A percentile compares a stretch with the other conserved stretches of the same genome.
phyloP scores from a whole-genome alignment of 1,284 basidiomycete genomes.

The Chiua sp. region DNA sequence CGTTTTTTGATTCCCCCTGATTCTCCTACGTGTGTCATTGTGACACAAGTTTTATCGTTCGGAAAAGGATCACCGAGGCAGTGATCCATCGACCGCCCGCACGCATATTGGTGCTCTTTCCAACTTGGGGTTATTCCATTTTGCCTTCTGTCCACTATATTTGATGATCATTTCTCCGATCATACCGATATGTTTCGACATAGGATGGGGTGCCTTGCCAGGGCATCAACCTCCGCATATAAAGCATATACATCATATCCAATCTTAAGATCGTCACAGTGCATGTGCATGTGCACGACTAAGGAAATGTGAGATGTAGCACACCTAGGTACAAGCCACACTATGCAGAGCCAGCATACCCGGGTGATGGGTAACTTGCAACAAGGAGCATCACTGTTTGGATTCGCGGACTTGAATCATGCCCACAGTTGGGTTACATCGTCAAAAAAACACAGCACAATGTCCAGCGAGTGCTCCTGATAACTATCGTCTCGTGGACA shows the following conservation, averaged over 20 bases:
- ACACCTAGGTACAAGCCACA: not conserved
- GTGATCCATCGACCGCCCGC: not conserved
- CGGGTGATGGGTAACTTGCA: not conserved
- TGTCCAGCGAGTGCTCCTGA: not conserved
- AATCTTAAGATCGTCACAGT: slow-evolving; percentile 6
- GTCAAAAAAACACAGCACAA: not conserved
- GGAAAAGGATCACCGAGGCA: not conserved
- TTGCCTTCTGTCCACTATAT: not conserved
- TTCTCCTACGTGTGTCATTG: not conserved
- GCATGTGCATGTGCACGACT: not conserved
- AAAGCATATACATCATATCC: no score
- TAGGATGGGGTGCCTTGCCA: not conserved
- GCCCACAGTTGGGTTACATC: not conserved
- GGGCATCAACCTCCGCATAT: not conserved
- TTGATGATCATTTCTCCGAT: not conserved
- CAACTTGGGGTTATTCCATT: not conserved
- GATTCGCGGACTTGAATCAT: slow-evolving; percentile 1
- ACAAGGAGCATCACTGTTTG: not conserved
- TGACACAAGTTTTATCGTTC: not conserved
- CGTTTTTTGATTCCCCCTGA: not conserved
- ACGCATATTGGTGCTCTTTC: not conserved
- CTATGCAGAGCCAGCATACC: not conserved
- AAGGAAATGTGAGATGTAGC: not conserved
- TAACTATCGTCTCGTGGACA: not conserved
- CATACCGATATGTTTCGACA: not conserved